These are phyloP conservation scores for Saturnispora serradocipensis DNA, from an alignment of 805 yeast genomes.

Conservation along the genomic window DNA sequence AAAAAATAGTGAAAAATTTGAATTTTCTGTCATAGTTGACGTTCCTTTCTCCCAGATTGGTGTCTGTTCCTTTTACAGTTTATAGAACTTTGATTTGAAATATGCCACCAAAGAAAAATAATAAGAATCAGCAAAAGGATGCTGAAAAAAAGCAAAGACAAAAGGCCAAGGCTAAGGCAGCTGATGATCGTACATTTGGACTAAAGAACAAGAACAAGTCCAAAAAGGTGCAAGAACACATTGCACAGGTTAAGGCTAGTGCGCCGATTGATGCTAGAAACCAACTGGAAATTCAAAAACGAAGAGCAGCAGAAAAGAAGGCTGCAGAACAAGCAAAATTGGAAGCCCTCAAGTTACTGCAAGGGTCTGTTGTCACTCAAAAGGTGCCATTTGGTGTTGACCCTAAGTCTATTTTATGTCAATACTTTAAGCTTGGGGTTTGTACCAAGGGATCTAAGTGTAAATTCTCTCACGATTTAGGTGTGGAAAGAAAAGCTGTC, in stretches of 20 bases:
- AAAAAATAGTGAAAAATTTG: neutral
- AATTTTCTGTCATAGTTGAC: neutral
- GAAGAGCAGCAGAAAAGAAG: constrained; percentile 78
- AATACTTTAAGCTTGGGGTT: constrained; percentile 71
- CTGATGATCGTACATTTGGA: constrained; percentile 89
- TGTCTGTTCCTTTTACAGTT: neutral
- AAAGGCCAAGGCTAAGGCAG: constrained; percentile 51
- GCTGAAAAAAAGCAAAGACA: constrained; percentile 55
- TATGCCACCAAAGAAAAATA: constrained; percentile 50
- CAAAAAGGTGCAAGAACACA: constrained; percentile 71
- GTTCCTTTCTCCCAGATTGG: neutral
- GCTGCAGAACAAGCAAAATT: constrained; percentile 84
- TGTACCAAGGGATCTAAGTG: constrained; percentile 82
- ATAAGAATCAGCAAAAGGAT: constrained; percentile 33
- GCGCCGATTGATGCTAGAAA: constrained; percentile 36
- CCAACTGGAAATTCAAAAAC: constrained; percentile 44
- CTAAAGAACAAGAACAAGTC: constrained; percentile 93
- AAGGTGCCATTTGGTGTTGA: constrained; percentile 96
- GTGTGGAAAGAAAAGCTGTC: constrained; percentile 75
- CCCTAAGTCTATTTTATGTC: constrained; percentile 89
- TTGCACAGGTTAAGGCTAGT: constrained; percentile 60
- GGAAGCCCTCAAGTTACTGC: constrained; percentile 75
- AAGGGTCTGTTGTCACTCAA: constrained; percentile 56
- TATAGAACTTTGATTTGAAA: neutral
- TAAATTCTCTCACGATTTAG: constrained; percentile 86